These are phyloP conservation scores for Tremella mesenterica DNA, from an alignment of 768 basidiomycete genomes.

Conservation along the genomic window DNA sequence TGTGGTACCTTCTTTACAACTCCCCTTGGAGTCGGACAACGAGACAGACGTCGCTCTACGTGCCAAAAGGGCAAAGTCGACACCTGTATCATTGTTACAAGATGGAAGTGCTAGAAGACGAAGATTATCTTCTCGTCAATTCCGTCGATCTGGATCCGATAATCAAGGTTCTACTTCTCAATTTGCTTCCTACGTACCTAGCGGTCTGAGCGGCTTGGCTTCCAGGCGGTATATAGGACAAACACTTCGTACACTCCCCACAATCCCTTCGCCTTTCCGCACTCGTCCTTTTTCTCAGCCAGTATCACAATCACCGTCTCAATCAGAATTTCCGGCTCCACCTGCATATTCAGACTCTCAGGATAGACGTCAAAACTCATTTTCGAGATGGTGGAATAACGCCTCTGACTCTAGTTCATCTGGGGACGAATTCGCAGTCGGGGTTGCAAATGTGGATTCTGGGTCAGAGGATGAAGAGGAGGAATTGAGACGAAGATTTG, in stretches of 20 bases:
- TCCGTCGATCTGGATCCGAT: no score
- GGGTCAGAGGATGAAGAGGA: neutral
- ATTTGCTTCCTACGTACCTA: neutral
- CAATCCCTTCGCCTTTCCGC: neutral
- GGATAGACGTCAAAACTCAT: neutral
- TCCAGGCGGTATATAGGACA: no score
- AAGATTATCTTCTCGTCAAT: neutral
- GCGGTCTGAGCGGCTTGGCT: neutral
- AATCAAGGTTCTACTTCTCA: neutral
- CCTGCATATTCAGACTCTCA: neutral
- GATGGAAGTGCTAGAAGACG: neutral
- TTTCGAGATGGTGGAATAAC: neutral
- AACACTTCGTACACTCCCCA: no score
- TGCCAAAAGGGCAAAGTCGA: slow-evolving; percentile 17
- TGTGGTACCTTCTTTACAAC: slow-evolving; percentile 49
- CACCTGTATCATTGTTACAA: neutral
- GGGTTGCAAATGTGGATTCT: neutral
- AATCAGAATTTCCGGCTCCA: neutral
- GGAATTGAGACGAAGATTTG: neutral
- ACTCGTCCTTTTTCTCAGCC: neutral
- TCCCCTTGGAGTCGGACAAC: slow-evolving; percentile 70
- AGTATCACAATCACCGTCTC: neutral
- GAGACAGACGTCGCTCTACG: slow-evolving; percentile 61
- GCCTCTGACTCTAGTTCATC: neutral
- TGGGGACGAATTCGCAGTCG: neutral